Base-by-base conservation (phyloP, 176 grass and related monocot genomes). In the Oryza nivara region DNA sequence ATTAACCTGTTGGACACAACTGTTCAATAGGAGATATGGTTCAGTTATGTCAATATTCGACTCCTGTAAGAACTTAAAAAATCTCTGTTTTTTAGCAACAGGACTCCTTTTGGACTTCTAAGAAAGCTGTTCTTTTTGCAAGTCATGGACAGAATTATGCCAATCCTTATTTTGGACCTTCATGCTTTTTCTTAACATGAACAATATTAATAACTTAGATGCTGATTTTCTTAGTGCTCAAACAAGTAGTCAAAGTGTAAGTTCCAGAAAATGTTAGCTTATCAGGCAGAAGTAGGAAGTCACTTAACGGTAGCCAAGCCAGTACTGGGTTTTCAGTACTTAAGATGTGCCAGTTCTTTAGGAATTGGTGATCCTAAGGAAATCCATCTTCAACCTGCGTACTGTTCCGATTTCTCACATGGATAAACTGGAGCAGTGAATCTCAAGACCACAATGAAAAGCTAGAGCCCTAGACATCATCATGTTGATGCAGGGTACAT, bases 181-280 rank as follows among this genome's bases (percentile, higher is more conserved):
- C 49, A 12, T 72, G 20, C 26, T 82, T 72, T 82, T 72, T 72
- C 67, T 61, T 82, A 16, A 11, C 12, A 61, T 43, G 16, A 81
- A 61, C 9, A 15, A 17, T 26, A 72, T 72, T 13, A 70, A 56
- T 41, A 44, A 9, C 34, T 60, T 60, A 2, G 12, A 28, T 47
- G 25, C 36, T 54, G 30, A 41, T 41, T 13, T 60, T 60, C 4
- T 1, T 25, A 69, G 73, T 64, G 9, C 3, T 73, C 1, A 0
- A 73, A 61, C 54, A 47, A 38, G 40, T 32, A 82, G 26, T 73
- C n/a, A n/a, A 65, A 83, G 58, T 22, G 43, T 12, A 49, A 82
- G 22, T 32, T 82, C 36, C 68, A 73, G 61, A 64, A 5, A 74
- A 65, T 11, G 3, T 64, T 73, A 9, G 26, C 26, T 54, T 56